phyloP scores from a whole-genome alignment of 2,329 filamentous ascomycete genomes.

The Decorospora gaudefroyi region DNA sequence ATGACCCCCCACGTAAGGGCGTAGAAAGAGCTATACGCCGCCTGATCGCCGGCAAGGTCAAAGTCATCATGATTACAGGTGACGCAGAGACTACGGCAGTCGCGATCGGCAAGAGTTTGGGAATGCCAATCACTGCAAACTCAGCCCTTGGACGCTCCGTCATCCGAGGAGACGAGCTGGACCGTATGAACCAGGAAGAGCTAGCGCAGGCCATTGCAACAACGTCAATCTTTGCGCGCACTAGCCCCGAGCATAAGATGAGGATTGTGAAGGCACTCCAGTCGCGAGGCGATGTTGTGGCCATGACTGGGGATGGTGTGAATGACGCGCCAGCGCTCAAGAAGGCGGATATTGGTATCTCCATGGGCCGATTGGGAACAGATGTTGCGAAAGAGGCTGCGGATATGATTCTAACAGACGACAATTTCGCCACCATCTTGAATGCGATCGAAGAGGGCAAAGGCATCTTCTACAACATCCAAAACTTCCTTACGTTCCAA shows the following conservation, averaged over 20 bases:
- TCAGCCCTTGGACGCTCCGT: constrained; percentile 68
- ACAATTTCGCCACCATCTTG: constrained; percentile 89
- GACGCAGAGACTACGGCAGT: constrained; percentile 94
- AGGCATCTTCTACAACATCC: constrained; percentile 99
- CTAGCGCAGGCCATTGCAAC: constrained; percentile 82
- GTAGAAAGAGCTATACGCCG: constrained; percentile 87
- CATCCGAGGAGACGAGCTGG: constrained; percentile 87
- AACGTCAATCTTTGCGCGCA: constrained; percentile 93
- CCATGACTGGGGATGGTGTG: constrained; percentile 98
- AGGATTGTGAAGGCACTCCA: constrained; percentile 94
- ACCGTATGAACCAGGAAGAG: constrained; percentile 84
- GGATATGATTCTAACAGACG: constrained; percentile 91
- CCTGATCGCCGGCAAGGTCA: constrained; percentile 91
- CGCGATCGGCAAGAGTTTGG: constrained; percentile 91
- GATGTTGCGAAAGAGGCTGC: constrained; percentile 96
- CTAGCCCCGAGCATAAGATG: constrained; percentile 96
- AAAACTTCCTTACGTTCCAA: constrained; percentile 99
- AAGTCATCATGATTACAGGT: constrained; percentile 98
- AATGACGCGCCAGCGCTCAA: constrained; percentile 97
- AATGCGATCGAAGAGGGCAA: constrained; percentile 98
- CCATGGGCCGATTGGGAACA: constrained; percentile 92
- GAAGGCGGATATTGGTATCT: constrained; percentile 96
- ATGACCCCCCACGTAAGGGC: constrained; percentile 87
- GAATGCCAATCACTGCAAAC: constrained; percentile 78
- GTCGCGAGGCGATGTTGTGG: constrained; percentile 90